These are phyloP conservation scores for Cladobotryum mycophilum DNA, from an alignment of 2,329 filamentous ascomycete genomes.

Conservation along the genomic window DNA sequence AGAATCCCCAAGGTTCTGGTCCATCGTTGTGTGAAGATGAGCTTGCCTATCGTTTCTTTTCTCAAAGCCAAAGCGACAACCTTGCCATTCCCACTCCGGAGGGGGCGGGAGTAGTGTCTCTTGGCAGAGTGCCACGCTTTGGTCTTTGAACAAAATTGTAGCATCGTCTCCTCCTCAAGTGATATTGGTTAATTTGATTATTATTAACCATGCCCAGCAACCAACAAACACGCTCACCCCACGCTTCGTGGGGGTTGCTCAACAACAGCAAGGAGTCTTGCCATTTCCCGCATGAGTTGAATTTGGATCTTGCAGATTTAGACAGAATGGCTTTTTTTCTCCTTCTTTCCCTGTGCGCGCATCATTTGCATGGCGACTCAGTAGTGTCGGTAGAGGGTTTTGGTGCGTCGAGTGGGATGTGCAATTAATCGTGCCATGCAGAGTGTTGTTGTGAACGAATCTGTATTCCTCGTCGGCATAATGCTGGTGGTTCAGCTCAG, in stretches of 20 bases:
- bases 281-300: not conserved
- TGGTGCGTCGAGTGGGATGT: not conserved
- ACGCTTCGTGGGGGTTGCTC: slow-evolving; percentile 8
- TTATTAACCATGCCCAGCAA: not conserved
- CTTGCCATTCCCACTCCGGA: too few relatives aligned
- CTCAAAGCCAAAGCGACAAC: too few relatives aligned
- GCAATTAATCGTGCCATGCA: not conserved
- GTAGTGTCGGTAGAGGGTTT: too few relatives aligned
- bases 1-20: too few relatives aligned
- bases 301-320: not conserved
- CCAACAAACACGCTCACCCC: slow-evolving; percentile 1
- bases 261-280: not conserved
- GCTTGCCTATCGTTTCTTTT: too few relatives aligned
- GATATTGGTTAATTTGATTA: slow-evolving; percentile 7
- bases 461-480: too few relatives aligned
- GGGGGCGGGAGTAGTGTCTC: too few relatives aligned
- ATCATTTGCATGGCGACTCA: not conserved
- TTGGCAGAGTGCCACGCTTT: too few relatives aligned
- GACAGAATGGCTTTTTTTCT: not conserved
- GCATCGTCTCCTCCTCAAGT: not conserved
- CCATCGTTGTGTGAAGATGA: too few relatives aligned
- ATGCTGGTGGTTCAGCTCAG: slow-evolving; percentile 6
- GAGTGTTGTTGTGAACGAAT: too few relatives aligned
- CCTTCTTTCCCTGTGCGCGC: not conserved
- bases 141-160: too few relatives aligned